phyloP scores from a whole-genome alignment of 768 basidiomycete species.

The Sporobolomyces roseus region DNA sequence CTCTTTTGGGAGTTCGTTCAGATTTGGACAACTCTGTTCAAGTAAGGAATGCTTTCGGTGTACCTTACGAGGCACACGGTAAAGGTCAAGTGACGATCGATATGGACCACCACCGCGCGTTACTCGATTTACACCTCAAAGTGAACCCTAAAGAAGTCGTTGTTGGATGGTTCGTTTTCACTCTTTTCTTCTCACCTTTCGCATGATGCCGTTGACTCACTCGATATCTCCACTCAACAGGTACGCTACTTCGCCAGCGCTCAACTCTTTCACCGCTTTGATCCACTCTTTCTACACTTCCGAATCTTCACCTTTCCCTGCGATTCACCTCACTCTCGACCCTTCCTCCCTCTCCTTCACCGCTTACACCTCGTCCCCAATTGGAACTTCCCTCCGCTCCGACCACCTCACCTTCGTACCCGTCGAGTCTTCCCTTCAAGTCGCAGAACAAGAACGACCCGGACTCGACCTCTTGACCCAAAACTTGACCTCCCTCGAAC shows the following conservation, averaged over 20 bases:
- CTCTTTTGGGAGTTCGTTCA: constrained; percentile 77
- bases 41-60: constrained; percentile 80
- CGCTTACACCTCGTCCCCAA: constrained; percentile 76
- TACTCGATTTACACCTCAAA: constrained; percentile 85
- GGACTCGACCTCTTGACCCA: constrained; percentile 61
- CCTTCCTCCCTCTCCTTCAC: constrained; percentile 78
- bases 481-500: constrained; percentile 23
- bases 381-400: constrained; percentile 81
- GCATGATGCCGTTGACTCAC: too few relatives aligned
- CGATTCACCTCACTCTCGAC: constrained; percentile 85
- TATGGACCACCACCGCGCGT: constrained; percentile 88
- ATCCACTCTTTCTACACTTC: constrained; percentile 97
- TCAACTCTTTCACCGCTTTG: constrained; percentile 91
- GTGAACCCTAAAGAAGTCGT: constrained; percentile 81
- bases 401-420: constrained; percentile 95
- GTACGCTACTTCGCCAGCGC: constrained; percentile 85
- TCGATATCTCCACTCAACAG: too few relatives aligned
- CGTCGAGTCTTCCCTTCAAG: constrained; percentile 78
- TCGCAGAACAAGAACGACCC: constrained; percentile 76
- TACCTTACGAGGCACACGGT: constrained; percentile 63
- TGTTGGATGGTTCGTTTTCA: constrained; percentile 91
- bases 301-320: constrained; percentile 81
- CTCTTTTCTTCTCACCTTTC: not conserved
- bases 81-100: constrained; percentile 92
- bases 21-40: constrained; percentile 61